Evolutionary conservation across 768 basidiomycete genomes (phyloP), one percentile per base, ranked within the genome.

Genomic region (Lentinula edodes): DNA sequence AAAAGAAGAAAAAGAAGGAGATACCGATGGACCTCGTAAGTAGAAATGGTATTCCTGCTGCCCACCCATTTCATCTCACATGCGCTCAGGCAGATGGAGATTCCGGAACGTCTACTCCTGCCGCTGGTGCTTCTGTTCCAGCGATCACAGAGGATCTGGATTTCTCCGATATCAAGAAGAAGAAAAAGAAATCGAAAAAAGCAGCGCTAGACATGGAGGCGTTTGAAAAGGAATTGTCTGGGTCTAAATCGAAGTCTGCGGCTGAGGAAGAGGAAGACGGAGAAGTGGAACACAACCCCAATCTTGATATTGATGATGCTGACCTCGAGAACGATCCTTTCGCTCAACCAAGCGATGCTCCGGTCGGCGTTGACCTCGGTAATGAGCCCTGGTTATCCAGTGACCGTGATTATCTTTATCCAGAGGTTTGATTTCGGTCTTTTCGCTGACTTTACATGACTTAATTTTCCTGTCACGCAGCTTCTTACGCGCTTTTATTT

Each of bases 151-250:
- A 90, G 63, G 95, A 95, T 67, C 81, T 95, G 62, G 92, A 94
- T 76, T 98, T 98, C 72, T 93, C 91, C 6, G 96, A 98, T 71
- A 81, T 98, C 73, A 97, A 98, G 80, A 96, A 95, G 82, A 95
- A 95, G 80, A 95, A 94, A 77, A 95, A 95, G 71, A 80, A 82
- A 35, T 76, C 88, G 77, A 96, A 95, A 79, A 98, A 96, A 77
- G 84, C 89, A 18, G 86, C 91, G 2, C 87, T 90, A 57, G 93
- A 95, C 71, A 78, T 96, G 67, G 93, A 96, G 71, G 95, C 92
- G 1, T 96, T 97, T 68, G 95, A 96, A 80, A 94, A 93, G 74
- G 93, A 95, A 74, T 77, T 96, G 46, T 87, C 86, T 64, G 84
- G 87, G 48, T 81, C 86, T 23, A 89, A 89, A 69, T 76, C 80